Evolutionary conservation across 2,329 filamentous ascomycete genomes (phyloP).

Genomic region (Colletotrichum kahawae): DNA sequence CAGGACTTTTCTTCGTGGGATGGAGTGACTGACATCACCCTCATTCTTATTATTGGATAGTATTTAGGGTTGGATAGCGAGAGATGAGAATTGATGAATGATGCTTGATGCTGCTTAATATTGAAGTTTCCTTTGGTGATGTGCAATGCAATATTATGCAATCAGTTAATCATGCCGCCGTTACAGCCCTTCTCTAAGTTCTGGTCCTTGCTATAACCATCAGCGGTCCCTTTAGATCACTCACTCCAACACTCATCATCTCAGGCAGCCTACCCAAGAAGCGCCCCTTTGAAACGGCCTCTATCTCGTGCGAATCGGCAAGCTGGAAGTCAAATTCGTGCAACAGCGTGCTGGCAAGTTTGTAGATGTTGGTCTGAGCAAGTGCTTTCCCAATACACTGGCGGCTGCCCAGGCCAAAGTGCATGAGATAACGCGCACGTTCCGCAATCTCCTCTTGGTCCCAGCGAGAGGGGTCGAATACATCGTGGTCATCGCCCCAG

Average conservation of each 20-base stretch:
- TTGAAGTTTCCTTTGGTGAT: neutral
- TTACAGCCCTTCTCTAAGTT: no score
- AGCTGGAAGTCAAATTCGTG: neutral
- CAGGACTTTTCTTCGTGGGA: neutral
- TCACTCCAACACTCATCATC: neutral
- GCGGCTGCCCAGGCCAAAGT: conserved; percentile 5
- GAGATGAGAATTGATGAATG: neutral
- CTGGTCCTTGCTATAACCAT: neutral
- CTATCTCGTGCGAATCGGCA: neutral
- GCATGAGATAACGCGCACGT: conserved; percentile 1
- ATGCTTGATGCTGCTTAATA: neutral
- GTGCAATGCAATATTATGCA: neutral
- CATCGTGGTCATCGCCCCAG: neutral
- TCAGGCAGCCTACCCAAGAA: neutral
- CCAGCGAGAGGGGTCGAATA: neutral
- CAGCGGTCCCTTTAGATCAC: neutral
- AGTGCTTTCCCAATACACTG: conserved; percentile 8
- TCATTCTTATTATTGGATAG: neutral
- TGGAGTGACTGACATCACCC: neutral
- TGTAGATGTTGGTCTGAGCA: conserved; percentile 11
- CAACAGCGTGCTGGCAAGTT: neutral
- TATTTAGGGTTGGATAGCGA: neutral
- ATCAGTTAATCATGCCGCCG: no score
- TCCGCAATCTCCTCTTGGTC: neutral
- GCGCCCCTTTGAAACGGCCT: neutral